Evolutionary conservation across 352 stramenopile species (phyloP).

Genomic region (Phytopythium kandeliae): DNA sequence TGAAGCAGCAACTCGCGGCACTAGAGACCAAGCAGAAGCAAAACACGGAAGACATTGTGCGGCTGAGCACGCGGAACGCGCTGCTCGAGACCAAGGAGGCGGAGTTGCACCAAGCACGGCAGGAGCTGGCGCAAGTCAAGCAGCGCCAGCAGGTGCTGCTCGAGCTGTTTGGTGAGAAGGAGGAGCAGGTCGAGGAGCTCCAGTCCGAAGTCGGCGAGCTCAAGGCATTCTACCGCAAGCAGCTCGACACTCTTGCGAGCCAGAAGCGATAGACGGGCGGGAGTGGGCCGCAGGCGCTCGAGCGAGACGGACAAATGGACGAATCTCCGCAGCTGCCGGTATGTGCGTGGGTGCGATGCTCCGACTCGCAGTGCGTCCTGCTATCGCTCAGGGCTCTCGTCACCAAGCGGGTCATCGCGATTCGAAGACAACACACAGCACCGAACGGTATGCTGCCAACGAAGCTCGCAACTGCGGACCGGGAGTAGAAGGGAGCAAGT

Average conservation of each 20-base stretch:
- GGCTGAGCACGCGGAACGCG: slow-evolving; percentile 69
- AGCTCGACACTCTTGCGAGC: slow-evolving; percentile 60
- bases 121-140: slow-evolving; percentile 48
- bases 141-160: slow-evolving; percentile 78
- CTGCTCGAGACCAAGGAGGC: slow-evolving; percentile 53
- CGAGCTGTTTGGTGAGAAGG: slow-evolving; percentile 82
- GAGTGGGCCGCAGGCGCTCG: too few relatives aligned
- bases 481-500: too few relatives aligned
- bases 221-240: slow-evolving; percentile 75
- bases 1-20: slow-evolving; percentile 60
- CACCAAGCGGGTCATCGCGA: too few relatives aligned
- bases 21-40: slow-evolving; percentile 66
- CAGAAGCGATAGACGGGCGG: slow-evolving; percentile 14
- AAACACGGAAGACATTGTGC: slow-evolving; percentile 66
- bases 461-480: too few relatives aligned
- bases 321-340: too few relatives aligned
- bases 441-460: too few relatives aligned
- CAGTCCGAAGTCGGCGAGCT: slow-evolving; percentile 71
- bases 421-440: too few relatives aligned
- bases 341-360: too few relatives aligned
- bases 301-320: too few relatives aligned
- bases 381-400: too few relatives aligned
- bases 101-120: slow-evolving; percentile 39
- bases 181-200: slow-evolving; percentile 81
- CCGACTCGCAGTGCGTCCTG: too few relatives aligned